A percentile compares a stretch with the other conserved stretches of the same genome.
phyloP scores from a whole-genome alignment of 345 rosid genomes.

The Microcos paniculata region DNA sequence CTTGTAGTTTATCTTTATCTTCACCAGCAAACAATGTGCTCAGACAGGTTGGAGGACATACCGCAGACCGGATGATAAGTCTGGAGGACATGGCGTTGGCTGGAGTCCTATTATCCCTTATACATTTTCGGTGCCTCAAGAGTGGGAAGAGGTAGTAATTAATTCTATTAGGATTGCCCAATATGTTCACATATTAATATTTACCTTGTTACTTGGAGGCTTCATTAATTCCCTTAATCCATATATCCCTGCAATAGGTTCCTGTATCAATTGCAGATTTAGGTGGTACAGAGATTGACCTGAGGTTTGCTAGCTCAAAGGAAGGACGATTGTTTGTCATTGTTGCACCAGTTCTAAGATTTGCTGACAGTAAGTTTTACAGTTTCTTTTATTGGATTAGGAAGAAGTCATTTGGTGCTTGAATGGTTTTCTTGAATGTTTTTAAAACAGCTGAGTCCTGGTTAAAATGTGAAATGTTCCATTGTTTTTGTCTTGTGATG shows the following conservation, averaged over 20 bases:
- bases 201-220: background rate
- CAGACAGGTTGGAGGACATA: slow-evolving; percentile 99
- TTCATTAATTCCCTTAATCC: background rate
- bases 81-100: slow-evolving; percentile 98
- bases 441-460: background rate
- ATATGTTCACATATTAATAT: background rate
- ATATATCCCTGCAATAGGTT: slow-evolving; percentile 45
- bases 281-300: slow-evolving; percentile 94
- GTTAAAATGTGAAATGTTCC: background rate
- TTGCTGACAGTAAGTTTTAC: slow-evolving; percentile 67
- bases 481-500: background rate
- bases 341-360: slow-evolving; percentile 95
- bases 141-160: slow-evolving; percentile 75
- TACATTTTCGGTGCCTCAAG: slow-evolving; percentile 63
- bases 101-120: slow-evolving; percentile 98
- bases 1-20: slow-evolving; percentile 17
- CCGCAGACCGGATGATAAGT: slow-evolving; percentile 90
- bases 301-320: slow-evolving; percentile 81
- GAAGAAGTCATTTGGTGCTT: background rate
- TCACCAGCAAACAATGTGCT: slow-evolving; percentile 36
- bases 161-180: background rate
- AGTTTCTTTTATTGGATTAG: background rate
- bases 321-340: slow-evolving; percentile 81
- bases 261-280: slow-evolving; percentile 96
- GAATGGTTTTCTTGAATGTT: background rate